Percentiles rank a stretch among this genome's conserved stretches.
Conservation (phyloP, 2,329 filamentous ascomycete genomes). For the Curvularia sp. region DNA sequence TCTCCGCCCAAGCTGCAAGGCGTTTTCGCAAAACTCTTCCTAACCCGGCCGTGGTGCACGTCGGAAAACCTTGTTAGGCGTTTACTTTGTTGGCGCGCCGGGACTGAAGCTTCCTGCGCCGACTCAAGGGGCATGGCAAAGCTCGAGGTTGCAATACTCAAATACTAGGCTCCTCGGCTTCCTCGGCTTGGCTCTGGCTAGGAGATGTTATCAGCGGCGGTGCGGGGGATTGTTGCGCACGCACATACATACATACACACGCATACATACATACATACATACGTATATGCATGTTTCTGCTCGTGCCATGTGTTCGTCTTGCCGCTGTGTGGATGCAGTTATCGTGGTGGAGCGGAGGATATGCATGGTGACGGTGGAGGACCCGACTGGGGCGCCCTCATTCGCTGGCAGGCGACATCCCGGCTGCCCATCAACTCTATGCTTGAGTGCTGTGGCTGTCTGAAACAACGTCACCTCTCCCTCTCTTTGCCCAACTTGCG, state of each 20-base stretch:
- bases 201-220: no score
- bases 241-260: no score
- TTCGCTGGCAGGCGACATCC: constrained; percentile 4
- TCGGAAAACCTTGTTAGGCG: background rate
- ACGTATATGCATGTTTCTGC: background rate
- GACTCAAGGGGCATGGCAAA: no score
- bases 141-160: no score
- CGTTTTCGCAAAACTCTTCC: background rate
- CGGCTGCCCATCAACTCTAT: constrained; percentile 7
- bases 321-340: background rate
- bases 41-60: background rate
- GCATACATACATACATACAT: no score
- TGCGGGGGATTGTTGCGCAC: no score
- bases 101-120: no score
- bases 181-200: no score
- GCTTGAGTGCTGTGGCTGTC: constrained; percentile 34
- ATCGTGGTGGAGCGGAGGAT: background rate
- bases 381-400: background rate
- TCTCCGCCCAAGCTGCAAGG: background rate
- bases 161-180: no score
- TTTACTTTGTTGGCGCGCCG: no score
- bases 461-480: constrained; percentile 35
- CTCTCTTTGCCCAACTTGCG: background rate
- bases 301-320: background rate
- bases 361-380: background rate